Conservation (phyloP, 768 basidiomycete species). For the Boletus tomentosulus region DNA sequence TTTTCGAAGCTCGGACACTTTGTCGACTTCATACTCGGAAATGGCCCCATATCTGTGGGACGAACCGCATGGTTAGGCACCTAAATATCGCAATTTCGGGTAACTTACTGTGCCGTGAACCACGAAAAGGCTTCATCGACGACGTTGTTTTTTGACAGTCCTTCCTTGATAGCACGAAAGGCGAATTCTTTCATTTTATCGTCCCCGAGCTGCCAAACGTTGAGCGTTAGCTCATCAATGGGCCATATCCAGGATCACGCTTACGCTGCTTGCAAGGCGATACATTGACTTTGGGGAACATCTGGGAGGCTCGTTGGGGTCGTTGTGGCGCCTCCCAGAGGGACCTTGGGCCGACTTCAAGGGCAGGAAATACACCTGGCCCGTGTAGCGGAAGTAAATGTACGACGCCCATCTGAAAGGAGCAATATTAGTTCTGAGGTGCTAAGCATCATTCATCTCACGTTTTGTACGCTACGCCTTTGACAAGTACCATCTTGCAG, state of each 20-base stretch:
- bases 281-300: slow-evolving; percentile 40
- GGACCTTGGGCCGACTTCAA: slow-evolving; percentile 18
- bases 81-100: not conserved
- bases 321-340: not conserved
- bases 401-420: slow-evolving; percentile 24
- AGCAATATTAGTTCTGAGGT: not conserved
- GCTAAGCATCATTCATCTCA: slow-evolving; percentile 5
- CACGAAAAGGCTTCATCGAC: slow-evolving; percentile 28
- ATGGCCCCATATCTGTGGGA: slow-evolving; percentile 14
- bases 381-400: slow-evolving; percentile 30
- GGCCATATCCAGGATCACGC: not conserved
- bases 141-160: slow-evolving; percentile 23
- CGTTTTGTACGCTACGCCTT: slow-evolving; percentile 27
- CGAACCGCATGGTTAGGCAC: not conserved
- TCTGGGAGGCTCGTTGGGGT: not conserved
- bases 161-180: slow-evolving; percentile 19
- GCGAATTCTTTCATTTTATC: slow-evolving; percentile 25
- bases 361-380: slow-evolving; percentile 23
- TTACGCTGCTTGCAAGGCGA: slow-evolving; percentile 29
- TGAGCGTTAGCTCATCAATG: not conserved
- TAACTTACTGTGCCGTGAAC: slow-evolving; percentile 30
- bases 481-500: slow-evolving; percentile 27
- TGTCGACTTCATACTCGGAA: slow-evolving; percentile 15
- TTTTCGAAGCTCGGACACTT: slow-evolving; percentile 18
- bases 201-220: slow-evolving; percentile 19